These are phyloP conservation scores for Brassica carinata DNA, from an alignment of 345 rosid species.

Conservation along the genomic window DNA sequence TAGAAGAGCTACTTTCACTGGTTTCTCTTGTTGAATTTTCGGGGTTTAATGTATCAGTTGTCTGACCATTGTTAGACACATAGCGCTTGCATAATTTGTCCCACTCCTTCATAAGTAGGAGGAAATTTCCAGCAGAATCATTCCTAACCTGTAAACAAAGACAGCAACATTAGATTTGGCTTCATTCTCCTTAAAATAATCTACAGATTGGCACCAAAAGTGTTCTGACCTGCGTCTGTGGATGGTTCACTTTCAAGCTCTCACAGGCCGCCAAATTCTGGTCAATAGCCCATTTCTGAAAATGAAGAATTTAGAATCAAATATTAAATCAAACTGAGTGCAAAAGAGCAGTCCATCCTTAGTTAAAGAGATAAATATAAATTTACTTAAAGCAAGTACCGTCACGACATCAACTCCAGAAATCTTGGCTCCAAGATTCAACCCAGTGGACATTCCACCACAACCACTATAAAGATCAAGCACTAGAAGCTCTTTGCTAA, in stretches of 20 bases:
- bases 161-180: slow-evolving; percentile 11
- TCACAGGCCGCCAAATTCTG: slow-evolving; percentile 66
- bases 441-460: slow-evolving; percentile 98
- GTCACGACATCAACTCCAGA: slow-evolving; percentile 66
- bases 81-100: slow-evolving; percentile 69
- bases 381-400: slow-evolving; percentile 55
- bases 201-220: slow-evolving; percentile 8
- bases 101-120: slow-evolving; percentile 85
- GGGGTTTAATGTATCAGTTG: slow-evolving; percentile 31
- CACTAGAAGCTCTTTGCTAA: slow-evolving; percentile 51
- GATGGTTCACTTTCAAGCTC: slow-evolving; percentile 89
- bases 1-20: slow-evolving; percentile 38
- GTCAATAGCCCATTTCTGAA: slow-evolving; percentile 93
- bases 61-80: slow-evolving; percentile 35
- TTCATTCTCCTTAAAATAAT: slow-evolving; percentile 19
- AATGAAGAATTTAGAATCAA: slow-evolving; percentile 25
- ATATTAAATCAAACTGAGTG: slow-evolving; percentile 13
- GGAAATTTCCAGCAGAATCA: slow-evolving; percentile 88
- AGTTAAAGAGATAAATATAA: slow-evolving; percentile 20
- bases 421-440: slow-evolving; percentile 84
- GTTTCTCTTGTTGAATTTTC: slow-evolving; percentile 28
- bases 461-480: slow-evolving; percentile 94
- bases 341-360: slow-evolving; percentile 18
- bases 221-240: slow-evolving; percentile 63
- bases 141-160: slow-evolving; percentile 65